Evolutionary conservation across 129 eudicot species (phyloP).

Genomic region (Helianthus tuberosus): DNA sequence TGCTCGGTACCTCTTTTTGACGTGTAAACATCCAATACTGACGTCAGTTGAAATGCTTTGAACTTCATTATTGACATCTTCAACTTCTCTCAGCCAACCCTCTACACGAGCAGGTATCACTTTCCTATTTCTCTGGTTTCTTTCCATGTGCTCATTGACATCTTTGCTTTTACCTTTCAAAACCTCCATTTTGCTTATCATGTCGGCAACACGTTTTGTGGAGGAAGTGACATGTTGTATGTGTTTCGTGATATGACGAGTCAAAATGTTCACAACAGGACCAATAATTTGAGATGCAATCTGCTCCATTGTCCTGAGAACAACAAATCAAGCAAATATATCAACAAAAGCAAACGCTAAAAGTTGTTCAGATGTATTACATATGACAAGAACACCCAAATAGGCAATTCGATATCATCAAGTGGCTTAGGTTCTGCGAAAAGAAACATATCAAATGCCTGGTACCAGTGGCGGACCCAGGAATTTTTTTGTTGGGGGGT

Average conservation of each 20-base stretch:
- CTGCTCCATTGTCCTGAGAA: conserved; percentile 13
- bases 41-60: too few relatives aligned
- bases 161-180: neutral
- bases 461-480: too few relatives aligned
- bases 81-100: too few relatives aligned
- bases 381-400: too few relatives aligned
- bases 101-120: too few relatives aligned
- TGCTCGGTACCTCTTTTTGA: too few relatives aligned
- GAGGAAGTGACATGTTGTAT: neutral
- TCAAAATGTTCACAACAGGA: conserved; percentile 1
- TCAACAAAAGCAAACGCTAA: neutral
- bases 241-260: neutral
- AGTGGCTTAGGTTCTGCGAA: too few relatives aligned
- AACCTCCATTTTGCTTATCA: neutral
- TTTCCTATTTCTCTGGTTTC: neutral
- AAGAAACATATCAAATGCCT: too few relatives aligned
- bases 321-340: neutral
- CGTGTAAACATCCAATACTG: too few relatives aligned
- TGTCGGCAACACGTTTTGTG: neutral
- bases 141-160: conserved; percentile 12
- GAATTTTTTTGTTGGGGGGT: too few relatives aligned
- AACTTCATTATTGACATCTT: too few relatives aligned
- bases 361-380: neutral
- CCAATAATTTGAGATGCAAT: neutral
- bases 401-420: too few relatives aligned